Conservation (phyloP, 2,329 filamentous ascomycete genomes). For the Paecilomyces fulvus region DNA sequence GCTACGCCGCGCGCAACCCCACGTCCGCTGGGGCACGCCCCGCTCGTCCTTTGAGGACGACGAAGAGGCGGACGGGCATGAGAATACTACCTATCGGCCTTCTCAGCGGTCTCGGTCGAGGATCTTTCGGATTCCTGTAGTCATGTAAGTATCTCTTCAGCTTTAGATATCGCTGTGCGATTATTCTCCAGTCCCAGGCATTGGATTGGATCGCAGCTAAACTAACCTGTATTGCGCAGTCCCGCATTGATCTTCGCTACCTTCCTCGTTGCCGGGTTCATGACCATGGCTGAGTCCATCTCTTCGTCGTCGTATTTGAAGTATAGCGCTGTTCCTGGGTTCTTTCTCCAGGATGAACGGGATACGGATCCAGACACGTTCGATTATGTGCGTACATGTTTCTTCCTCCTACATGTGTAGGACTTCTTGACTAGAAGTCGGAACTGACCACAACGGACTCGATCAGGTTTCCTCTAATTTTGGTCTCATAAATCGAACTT, state of each 20-base stretch:
- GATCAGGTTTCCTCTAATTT: constrained; percentile 36
- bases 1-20: not conserved
- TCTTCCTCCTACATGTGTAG: not conserved
- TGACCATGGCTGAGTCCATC: constrained; percentile 11
- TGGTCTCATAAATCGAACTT: constrained; percentile 40
- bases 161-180: not conserved
- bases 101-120: not conserved
- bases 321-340: constrained; percentile 37
- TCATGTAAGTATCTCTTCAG: constrained; percentile 5
- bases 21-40: not conserved
- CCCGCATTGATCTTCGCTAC: constrained; percentile 4
- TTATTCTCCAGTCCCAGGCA: not conserved
- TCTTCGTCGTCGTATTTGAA: constrained; percentile 15
- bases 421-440: not conserved
- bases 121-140: constrained; percentile 3
- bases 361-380: constrained; percentile 39
- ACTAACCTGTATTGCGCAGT: constrained; percentile 4
- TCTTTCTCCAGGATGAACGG: constrained; percentile 45
- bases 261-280: constrained; percentile 5
- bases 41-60: not conserved
- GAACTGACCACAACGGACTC: not conserved
- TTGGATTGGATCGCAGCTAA: not conserved
- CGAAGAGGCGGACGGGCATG: not conserved
- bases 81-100: not conserved
- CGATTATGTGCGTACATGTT: constrained; percentile 35